Evolutionary conservation across 1,284 basidiomycete genomes (phyloP), one percentile per base, ranked within the genome.

Genomic region (Ceratobasidium sp.): DNA sequence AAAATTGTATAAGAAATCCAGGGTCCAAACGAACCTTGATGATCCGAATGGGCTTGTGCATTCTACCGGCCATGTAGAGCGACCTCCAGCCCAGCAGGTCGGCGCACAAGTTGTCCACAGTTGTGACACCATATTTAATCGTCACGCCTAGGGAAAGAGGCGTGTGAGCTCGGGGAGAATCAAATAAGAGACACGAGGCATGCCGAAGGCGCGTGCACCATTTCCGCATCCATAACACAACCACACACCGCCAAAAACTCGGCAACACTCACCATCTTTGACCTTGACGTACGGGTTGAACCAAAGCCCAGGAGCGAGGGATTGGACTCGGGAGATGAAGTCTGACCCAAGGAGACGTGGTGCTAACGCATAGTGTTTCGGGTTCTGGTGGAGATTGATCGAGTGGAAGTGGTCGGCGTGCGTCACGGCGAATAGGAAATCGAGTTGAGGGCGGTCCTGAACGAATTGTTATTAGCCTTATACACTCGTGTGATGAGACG

Each of bases 41-140:
- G 81, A 96, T 95, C 60, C 95, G 91, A 67, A 96, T 88, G 0
- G 98, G 97, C 85, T 99, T 99, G 86, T 99, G 97, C 92, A 99
- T 96, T 30, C 97, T 90, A 0, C 97, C 98, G 0, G 96, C 94
- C 62, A 98, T 91, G 85, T 99, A 99, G 8, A 99, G 89, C 23
- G 95, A 92, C 60, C 92, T 90, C 97, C 98, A 99, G 82, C 96
- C 94, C 57, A 97, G 88, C 55, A 99, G 87, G 83, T 99, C 98
- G 0, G 91, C 89, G 81, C 94, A 96, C 41, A 99, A 89, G 77
- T 92, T 93, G 81, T 97, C 94, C 8, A 98, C 90, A 0, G 95
- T 96, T 46, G 97, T 96, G 35, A 99, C 92, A n/a, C 97, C 97
- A 84, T 99, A 99, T 86, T 99, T 99, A 86, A 99, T 94, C 69